These are phyloP conservation scores for Coelastrella sp. DNA, from an alignment of 139 green algal species.

Conservation along the genomic window DNA sequence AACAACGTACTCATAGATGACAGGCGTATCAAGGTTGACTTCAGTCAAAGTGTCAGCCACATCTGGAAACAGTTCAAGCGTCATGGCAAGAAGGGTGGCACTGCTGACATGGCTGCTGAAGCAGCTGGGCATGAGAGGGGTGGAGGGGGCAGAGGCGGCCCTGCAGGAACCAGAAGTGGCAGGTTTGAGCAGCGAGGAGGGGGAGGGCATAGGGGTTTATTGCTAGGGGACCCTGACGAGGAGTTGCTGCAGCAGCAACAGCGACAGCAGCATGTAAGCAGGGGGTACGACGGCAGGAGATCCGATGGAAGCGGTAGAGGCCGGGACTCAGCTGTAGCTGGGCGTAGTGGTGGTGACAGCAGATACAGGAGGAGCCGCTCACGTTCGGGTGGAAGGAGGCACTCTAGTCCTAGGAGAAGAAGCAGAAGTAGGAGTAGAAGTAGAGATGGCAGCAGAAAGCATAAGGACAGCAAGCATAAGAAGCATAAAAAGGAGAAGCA, in stretches of 20 bases:
- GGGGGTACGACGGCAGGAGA: neutral
- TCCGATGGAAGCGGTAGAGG: neutral
- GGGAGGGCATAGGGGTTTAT: neutral
- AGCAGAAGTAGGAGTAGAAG: conserved; percentile 5
- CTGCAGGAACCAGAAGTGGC: neutral
- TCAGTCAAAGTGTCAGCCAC: conserved; percentile 92
- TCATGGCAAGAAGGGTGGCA: conserved; percentile 60
- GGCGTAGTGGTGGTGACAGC: neutral
- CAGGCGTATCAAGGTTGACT: conserved; percentile 87
- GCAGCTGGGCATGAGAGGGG: conserved; percentile 55
- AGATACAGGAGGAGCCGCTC: neutral
- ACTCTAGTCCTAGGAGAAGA: neutral
- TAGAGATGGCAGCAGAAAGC: neutral
- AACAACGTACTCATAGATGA: conserved; percentile 99
- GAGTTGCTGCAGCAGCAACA: conserved; percentile 6
- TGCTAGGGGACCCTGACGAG: neutral
- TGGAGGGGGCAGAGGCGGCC: neutral
- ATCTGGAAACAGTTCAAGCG: conserved; percentile 94
- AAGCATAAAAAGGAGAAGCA: conserved; percentile 31
- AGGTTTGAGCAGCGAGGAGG: neutral
- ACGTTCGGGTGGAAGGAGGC: neutral
- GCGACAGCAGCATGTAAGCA: conserved; percentile 10
- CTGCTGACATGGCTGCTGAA: conserved; percentile 51
- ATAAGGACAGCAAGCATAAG: conserved; percentile 24
- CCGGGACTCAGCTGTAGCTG: neutral